phyloP scores from a whole-genome alignment of 2,329 filamentous ascomycete species.

The Diaporthe batatas region DNA sequence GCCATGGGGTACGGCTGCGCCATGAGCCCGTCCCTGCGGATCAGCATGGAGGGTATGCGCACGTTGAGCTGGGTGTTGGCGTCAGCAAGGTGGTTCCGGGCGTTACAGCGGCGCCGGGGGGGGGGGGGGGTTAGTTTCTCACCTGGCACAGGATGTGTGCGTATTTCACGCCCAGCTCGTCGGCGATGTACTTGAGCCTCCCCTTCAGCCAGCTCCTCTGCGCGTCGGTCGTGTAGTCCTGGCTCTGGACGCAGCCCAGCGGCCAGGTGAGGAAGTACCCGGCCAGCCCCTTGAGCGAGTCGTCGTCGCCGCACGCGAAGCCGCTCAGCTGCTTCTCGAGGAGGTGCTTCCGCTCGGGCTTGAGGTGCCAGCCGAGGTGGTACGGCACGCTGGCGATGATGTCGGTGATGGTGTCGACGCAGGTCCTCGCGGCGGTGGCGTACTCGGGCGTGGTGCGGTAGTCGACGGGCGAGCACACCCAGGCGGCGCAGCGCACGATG shows the following conservation, averaged over 20 bases:
- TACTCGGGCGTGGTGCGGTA: conserved; percentile 75
- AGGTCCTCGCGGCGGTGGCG: conserved; percentile 65
- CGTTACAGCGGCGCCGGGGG: not conserved
- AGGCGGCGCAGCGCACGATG: conserved; percentile 71
- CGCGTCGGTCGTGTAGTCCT: conserved; percentile 71
- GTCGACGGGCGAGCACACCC: conserved; percentile 71
- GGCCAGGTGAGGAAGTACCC: conserved; percentile 73
- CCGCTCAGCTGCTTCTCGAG: conserved; percentile 56
- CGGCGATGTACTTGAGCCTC: conserved; percentile 66
- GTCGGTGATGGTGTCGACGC: conserved; percentile 67
- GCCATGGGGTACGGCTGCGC: conserved; percentile 57
- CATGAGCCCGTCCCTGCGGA: conserved; percentile 66
- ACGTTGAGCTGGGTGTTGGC: conserved; percentile 61
- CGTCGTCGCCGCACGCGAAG: conserved; percentile 65
- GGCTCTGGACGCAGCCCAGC: conserved; percentile 64
- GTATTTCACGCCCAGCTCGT: conserved; percentile 70
- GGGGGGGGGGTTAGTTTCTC: too few relatives aligned
- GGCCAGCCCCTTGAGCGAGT: conserved; percentile 65
- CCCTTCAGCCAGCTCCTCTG: conserved; percentile 69
- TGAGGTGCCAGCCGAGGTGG: conserved; percentile 70
- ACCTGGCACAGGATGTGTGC: conserved; percentile 67
- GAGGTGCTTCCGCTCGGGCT: conserved; percentile 54
- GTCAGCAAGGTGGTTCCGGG: not conserved
- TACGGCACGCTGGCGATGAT: conserved; percentile 73
- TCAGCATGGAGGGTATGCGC: conserved; percentile 73